These are phyloP conservation scores for Senna tora DNA, from an alignment of 306 rosid species.

Conservation along the genomic window DNA sequence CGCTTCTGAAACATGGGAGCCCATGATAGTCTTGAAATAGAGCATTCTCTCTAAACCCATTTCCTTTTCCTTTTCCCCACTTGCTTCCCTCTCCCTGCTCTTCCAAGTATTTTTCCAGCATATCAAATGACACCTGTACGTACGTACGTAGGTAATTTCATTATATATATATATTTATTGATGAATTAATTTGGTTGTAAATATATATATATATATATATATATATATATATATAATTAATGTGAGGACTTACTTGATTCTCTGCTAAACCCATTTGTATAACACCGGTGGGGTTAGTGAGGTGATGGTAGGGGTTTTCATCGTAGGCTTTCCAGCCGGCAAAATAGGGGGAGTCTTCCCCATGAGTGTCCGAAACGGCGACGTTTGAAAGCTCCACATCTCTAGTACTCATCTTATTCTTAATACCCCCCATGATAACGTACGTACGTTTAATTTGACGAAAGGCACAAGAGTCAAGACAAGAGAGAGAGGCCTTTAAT, in stretches of 20 bases:
- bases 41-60: slow-evolving; percentile 80
- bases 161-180: no score
- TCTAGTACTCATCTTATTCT: no score
- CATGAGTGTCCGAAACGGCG: slow-evolving; percentile 82
- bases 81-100: slow-evolving; percentile 52
- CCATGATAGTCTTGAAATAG: slow-evolving; percentile 96
- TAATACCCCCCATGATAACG: slow-evolving; percentile 39
- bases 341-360: slow-evolving; percentile 87
- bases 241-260: slow-evolving; percentile 94
- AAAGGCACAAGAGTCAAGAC: no score
- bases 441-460: no score
- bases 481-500: no score
- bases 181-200: no score
- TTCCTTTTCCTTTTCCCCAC: slow-evolving; percentile 50
- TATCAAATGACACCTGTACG: slow-evolving; percentile 83
- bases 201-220: no score
- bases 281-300: slow-evolving; percentile 69
- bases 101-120: slow-evolving; percentile 73
- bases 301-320: slow-evolving; percentile 72
- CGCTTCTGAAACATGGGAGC: slow-evolving; percentile 65
- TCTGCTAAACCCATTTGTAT: slow-evolving; percentile 98
- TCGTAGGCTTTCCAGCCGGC: slow-evolving; percentile 98
- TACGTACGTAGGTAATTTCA: no score
- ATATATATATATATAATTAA: no score
- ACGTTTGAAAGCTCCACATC: slow-evolving; percentile 59